phyloP scores from a whole-genome alignment of 225 moss, liverwort and hornwort genomes.

The Thuidium tamariscinum region DNA sequence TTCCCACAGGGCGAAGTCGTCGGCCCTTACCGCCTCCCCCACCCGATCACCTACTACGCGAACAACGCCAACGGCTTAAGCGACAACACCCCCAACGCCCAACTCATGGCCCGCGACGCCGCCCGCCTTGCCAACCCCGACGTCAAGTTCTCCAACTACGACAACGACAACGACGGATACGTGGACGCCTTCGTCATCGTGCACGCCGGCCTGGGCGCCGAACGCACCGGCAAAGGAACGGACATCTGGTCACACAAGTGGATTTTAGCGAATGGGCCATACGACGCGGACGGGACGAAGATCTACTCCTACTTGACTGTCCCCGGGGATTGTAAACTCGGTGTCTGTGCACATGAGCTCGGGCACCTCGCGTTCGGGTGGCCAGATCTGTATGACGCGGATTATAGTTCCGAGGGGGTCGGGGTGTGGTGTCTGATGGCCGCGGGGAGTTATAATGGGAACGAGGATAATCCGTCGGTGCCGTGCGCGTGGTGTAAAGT shows the following conservation, averaged over 20 bases:
- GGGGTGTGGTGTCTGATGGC: constrained; percentile 44
- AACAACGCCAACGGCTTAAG: constrained; percentile 3
- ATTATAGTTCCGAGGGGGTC: constrained; percentile 19
- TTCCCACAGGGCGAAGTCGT: constrained; percentile 11
- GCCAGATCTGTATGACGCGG: constrained; percentile 34
- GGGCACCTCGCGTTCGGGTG: constrained; percentile 33
- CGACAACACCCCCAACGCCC: constrained; percentile 4
- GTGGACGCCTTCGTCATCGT: constrained; percentile 36
- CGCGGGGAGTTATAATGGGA: constrained; percentile 30
- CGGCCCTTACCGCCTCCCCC: constrained; percentile 21
- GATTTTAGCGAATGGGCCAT: not conserved
- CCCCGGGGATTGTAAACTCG: constrained; percentile 22
- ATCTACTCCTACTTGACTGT: constrained; percentile 31
- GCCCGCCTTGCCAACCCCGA: constrained; percentile 2
- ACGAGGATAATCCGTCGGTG: constrained; percentile 19
- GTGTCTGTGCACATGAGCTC: constrained; percentile 34
- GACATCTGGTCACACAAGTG: constrained; percentile 50
- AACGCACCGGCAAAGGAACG: not conserved
- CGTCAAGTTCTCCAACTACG: constrained; percentile 12
- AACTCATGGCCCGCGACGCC: constrained; percentile 16
- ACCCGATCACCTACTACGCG: constrained; percentile 12
- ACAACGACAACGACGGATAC: constrained; percentile 24
- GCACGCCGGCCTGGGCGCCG: constrained; percentile 28
- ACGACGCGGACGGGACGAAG: constrained; percentile 19
- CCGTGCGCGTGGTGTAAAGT: constrained; percentile 45